Evolutionary conservation across 2,329 filamentous ascomycete genomes (phyloP), one percentile per base, ranked within the genome.

Genomic region (Dactylellina leptospora): DNA sequence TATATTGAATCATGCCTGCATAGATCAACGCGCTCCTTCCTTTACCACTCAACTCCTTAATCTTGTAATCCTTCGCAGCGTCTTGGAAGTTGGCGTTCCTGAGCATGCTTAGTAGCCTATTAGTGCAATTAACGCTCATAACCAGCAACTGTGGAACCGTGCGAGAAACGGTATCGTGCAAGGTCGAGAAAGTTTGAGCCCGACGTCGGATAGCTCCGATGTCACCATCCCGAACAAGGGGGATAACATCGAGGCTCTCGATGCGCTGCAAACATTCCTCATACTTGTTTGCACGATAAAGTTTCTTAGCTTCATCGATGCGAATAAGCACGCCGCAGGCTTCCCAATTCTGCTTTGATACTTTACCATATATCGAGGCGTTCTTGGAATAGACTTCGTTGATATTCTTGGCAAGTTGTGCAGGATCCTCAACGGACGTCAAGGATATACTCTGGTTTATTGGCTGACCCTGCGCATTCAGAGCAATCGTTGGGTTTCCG

Each of bases 71-170:
- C 61, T 75, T 76, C 27, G 73, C 75, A 28, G 75, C 74, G 56
- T 77, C 76, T 16, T 75, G 92, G 80, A 90, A 97, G 76, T 89
- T 86, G 25, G 88, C 88, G 68, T 84, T 85, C 62, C 85, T 84
- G 48, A 96, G 84, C 73, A 88, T 83, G 76, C 90, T 88, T 74
- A 91, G 86, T 80, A 96, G 89, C 63, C 88, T 86, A 53, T 89
- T 88, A 80, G 93, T 96, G 81, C 90, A 92, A 42, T 89, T 85
- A 75, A 99, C 91, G 53, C 92, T 92, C 95, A 95, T 97, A 82
- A 96, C 89, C 74, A 99, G 85, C 74, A 97, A 84, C 80, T 93
- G 92, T 16, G 93, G 93, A 76, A 97, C 88, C 77, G 95, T 96
- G 78, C 91, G 88, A 1, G 93, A 89, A 40, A 99, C 90, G 5